Evolutionary conservation across 768 basidiomycete species (phyloP).

Genomic region (Kwoniella pini): DNA sequence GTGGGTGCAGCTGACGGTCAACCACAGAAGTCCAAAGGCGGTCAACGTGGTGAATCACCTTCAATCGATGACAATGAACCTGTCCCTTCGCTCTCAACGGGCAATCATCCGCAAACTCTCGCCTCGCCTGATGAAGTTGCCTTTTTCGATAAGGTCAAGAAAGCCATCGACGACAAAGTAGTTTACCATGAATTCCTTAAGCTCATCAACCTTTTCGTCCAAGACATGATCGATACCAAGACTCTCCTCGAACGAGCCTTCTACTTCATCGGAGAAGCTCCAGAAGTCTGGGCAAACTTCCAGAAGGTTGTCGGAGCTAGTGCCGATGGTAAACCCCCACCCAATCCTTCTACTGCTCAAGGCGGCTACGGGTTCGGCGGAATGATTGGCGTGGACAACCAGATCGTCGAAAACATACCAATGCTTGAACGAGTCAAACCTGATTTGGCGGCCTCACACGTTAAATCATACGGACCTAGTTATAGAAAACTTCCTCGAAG

Average conservation of each 20-base stretch:
- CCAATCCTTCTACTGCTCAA: constrained; percentile 33
- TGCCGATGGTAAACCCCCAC: constrained; percentile 55
- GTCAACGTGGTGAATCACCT: constrained; percentile 44
- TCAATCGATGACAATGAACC: constrained; percentile 35
- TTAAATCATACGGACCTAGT: constrained; percentile 74
- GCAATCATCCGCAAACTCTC: constrained; percentile 40
- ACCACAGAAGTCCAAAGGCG: constrained; percentile 45
- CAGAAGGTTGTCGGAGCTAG: constrained; percentile 82
- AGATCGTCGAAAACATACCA: constrained; percentile 73
- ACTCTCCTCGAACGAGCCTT: constrained; percentile 78
- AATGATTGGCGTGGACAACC: constrained; percentile 56
- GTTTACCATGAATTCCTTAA: constrained; percentile 82
- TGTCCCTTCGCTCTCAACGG: constrained; percentile 24
- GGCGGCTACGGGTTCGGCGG: constrained; percentile 49
- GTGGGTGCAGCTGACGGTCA: neutral
- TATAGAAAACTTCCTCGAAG: constrained; percentile 85
- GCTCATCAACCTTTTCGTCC: constrained; percentile 83
- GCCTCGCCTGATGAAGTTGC: constrained; percentile 68
- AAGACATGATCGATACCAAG: constrained; percentile 84
- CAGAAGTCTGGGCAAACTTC: constrained; percentile 78
- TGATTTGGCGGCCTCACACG: constrained; percentile 55
- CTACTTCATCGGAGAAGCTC: constrained; percentile 73
- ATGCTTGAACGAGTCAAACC: constrained; percentile 74
- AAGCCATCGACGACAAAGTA: constrained; percentile 58
- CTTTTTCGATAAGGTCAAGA: constrained; percentile 87